Conservation (phyloP, 208 protist species). For the Crithidia mellificae region DNA sequence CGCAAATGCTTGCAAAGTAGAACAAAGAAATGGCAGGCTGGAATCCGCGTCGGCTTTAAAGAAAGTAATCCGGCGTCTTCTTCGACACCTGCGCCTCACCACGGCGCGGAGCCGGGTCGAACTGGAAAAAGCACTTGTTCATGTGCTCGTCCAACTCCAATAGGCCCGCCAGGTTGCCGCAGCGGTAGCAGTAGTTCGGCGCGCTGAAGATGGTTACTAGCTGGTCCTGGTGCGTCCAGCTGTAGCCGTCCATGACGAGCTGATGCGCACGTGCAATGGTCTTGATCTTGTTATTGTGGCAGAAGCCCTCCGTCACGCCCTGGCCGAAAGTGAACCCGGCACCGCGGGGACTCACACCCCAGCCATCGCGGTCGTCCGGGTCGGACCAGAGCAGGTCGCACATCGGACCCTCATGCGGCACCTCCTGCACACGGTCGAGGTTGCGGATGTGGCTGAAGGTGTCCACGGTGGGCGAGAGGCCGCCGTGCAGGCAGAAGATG, state of each 20-base stretch:
- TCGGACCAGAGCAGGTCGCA: constrained; percentile 91
- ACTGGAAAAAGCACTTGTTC: constrained; percentile 98
- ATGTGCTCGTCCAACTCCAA: constrained; percentile 99
- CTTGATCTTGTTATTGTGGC: constrained; percentile 80
- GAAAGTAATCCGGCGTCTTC: constrained; percentile 98
- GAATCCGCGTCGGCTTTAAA: constrained; percentile 81
- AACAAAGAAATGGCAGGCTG: too few relatives aligned
- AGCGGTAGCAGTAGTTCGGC: constrained; percentile 98
- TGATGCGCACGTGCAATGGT: constrained; percentile 91
- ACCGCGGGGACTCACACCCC: constrained; percentile 79
- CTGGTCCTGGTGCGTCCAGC: constrained; percentile 97
- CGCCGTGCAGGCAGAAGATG: constrained; percentile 98
- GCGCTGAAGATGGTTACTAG: constrained; percentile 99
- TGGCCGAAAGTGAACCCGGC: constrained; percentile 88
- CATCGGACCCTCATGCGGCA: constrained; percentile 86
- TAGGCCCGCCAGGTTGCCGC: constrained; percentile 95
- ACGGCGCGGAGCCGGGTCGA: constrained; percentile 97
- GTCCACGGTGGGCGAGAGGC: constrained; percentile 96
- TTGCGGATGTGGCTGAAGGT: constrained; percentile 84
- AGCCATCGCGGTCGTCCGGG: constrained; percentile 83
- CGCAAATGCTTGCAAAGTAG: too few relatives aligned
- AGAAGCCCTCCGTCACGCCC: constrained; percentile 77
- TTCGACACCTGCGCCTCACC: constrained; percentile 98
- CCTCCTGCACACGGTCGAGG: constrained; percentile 83
- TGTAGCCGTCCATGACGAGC: constrained; percentile 90